Conservation (phyloP, 805 yeast genomes). For the Barnettozyma wickerhamii region DNA sequence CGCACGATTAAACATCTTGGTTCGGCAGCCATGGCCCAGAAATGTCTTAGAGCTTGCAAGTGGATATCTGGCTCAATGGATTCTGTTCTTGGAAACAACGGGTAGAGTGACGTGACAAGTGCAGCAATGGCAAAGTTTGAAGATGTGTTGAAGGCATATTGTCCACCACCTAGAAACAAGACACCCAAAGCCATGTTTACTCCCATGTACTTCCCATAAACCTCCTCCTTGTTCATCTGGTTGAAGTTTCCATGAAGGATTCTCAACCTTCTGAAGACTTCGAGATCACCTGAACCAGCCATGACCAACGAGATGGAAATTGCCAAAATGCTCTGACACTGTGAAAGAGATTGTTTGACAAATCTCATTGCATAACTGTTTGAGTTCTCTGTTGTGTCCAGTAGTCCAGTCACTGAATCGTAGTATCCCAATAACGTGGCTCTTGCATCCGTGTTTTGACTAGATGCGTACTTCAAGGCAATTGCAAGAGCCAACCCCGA, state of each 20-base stretch:
- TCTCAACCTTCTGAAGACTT: slow-evolving; percentile 67
- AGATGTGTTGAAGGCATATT: slow-evolving; percentile 62
- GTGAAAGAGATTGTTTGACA: slow-evolving; percentile 48
- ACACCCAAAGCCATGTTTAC: slow-evolving; percentile 82
- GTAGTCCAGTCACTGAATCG: slow-evolving; percentile 14
- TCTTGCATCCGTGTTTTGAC: slow-evolving; percentile 50
- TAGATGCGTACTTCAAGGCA: slow-evolving; percentile 74
- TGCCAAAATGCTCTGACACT: slow-evolving; percentile 54
- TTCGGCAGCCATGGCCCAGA: slow-evolving; percentile 85
- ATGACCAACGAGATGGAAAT: slow-evolving; percentile 68
- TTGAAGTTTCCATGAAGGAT: slow-evolving; percentile 50
- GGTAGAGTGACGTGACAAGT: slow-evolving; percentile 72
- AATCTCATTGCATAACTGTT: slow-evolving; percentile 52
- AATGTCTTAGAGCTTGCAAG: slow-evolving; percentile 80
- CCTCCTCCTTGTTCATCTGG: slow-evolving; percentile 20
- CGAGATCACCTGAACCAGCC: slow-evolving; percentile 91
- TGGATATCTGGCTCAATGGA: slow-evolving; percentile 51
- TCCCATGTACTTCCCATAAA: slow-evolving; percentile 72
- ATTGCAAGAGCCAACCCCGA: slow-evolving; percentile 75
- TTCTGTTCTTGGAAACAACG: slow-evolving; percentile 53
- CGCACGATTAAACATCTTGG: slow-evolving; percentile 76
- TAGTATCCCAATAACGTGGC: slow-evolving; percentile 46
- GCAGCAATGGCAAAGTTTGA: slow-evolving; percentile 64
- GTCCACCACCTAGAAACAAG: slow-evolving; percentile 89
- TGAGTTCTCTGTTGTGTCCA: slow-evolving; percentile 19